Evolutionary conservation across 1,284 basidiomycete species (phyloP).

Genomic region (Moesziomyces aphidis): DNA sequence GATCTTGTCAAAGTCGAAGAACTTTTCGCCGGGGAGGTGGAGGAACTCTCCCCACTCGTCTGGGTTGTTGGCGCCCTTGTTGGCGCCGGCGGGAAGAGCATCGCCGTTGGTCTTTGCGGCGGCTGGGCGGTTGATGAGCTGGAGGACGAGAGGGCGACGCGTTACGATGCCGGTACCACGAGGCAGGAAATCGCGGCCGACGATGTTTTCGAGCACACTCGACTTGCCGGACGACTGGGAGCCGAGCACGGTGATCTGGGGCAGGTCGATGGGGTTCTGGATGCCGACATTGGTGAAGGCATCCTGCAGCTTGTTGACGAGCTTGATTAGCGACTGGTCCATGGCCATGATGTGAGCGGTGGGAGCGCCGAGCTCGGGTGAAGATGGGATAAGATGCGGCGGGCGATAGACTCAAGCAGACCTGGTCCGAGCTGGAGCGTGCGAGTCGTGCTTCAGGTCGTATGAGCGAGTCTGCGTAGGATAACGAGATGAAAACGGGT

Average conservation of each 20-base stretch:
- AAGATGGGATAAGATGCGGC: not conserved
- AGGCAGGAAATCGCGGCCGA: conserved; percentile 87
- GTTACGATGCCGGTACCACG: conserved; percentile 95
- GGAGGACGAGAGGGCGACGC: conserved; percentile 90
- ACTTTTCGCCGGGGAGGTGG: conserved; percentile 93
- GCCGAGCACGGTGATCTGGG: conserved; percentile 70
- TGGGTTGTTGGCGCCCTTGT: conserved; percentile 30
- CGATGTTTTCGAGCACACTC: conserved; percentile 77
- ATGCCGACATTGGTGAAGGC: conserved; percentile 69
- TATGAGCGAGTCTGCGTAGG: too few species aligned
- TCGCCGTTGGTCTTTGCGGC: conserved; percentile 32
- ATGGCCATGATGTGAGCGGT: conserved; percentile 44
- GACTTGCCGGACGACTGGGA: conserved; percentile 73
- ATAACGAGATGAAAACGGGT: too few species aligned
- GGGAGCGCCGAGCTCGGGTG: conserved; percentile 3
- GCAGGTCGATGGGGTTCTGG: conserved; percentile 72
- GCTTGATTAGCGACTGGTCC: conserved; percentile 83
- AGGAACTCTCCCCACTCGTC: conserved; percentile 96
- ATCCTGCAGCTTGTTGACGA: conserved; percentile 92
- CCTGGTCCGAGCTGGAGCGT: too few species aligned
- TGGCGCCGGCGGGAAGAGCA: conserved; percentile 9
- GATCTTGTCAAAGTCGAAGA: conserved; percentile 94
- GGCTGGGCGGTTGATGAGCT: conserved; percentile 82
- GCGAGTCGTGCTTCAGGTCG: too few species aligned
- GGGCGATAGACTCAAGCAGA: not conserved